Base-by-base conservation (phyloP, 1,139 yeast species). In the Yamadazyma siamensis region DNA sequence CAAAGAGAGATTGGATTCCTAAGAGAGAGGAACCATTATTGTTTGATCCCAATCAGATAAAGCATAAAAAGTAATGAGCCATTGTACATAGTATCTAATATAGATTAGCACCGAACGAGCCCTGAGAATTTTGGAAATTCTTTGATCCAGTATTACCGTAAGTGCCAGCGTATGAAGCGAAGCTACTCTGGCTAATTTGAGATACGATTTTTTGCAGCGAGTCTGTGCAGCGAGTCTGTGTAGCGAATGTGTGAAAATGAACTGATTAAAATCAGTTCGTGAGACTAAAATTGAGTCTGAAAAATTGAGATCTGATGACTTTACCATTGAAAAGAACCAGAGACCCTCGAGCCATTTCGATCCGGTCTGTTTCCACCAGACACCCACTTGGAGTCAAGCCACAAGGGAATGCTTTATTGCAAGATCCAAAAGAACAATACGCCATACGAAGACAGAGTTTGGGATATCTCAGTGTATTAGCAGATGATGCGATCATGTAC, bases 341-440 rank as follows among this genome's bases (percentile, higher is more conserved):
- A 16, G 49, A 39, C 23, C 49, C 54, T 1, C 40, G 66, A 30
- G 34, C 27, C 10, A 49, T 63, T 5, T 49, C 61, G 2, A 39
- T 51, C 18, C 34, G 39, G 5, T 44, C 56, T 10, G 46, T 46
- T 11, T 47, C 50, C 19, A 50, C 63, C 6, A 57, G 63, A 28
- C 95, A 85, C 47, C 94, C 95, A 0, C 58, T 84, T 20, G 82
- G 83, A 34, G 82, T 85, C 13, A 77, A 74, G 43, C 95, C 95
- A 0, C 61, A 71, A 24, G 94, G 94, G 4, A 85, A 85, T 47
- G 67, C 68, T 13, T 49, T 55, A 27, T 42, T 66, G 13, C 37
- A 54, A 34, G 37, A 50, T 39, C 22, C 50, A 29, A 36, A 43
- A 13, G 21, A 17, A 3, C 31, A 49, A n/a, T 40, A 44, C 4